Conservation (phyloP, 1,139 yeast genomes). For the Yamadazyma triangularis region DNA sequence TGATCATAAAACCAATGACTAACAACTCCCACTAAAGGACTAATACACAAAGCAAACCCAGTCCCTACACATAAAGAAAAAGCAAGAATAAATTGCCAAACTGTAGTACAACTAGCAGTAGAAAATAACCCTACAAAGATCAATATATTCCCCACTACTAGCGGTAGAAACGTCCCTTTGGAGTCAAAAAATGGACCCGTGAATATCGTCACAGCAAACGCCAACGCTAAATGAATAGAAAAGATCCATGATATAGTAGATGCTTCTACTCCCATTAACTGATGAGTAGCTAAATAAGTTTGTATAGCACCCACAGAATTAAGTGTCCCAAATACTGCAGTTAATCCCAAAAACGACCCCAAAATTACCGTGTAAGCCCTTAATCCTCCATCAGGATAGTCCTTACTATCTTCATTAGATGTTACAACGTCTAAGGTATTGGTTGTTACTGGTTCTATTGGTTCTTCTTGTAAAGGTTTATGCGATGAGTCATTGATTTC, state of each 20-base stretch:
- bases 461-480: too few relatives aligned
- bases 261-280: constrained; percentile 38
- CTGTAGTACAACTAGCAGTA: constrained; percentile 43
- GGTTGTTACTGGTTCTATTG: too few relatives aligned
- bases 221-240: constrained; percentile 53
- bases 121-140: constrained; percentile 47
- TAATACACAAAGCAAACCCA: constrained; percentile 54
- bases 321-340: constrained; percentile 56
- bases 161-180: constrained; percentile 41
- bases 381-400: constrained; percentile 63
- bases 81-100: constrained; percentile 53
- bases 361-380: constrained; percentile 57
- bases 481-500: too few relatives aligned
- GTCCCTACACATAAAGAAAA: constrained; percentile 46
- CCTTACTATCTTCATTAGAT: constrained; percentile 1
- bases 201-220: constrained; percentile 55
- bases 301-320: constrained; percentile 66
- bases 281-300: constrained; percentile 53
- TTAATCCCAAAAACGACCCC: constrained; percentile 58
- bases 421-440: neutral
- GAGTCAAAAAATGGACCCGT: constrained; percentile 43
- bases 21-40: constrained; percentile 53
- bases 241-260: constrained; percentile 64
- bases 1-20: constrained; percentile 56
- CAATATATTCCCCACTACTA: constrained; percentile 40